Conservation (phyloP, 176 grass and related monocot genomes). For the Dactylis glomerata region DNA sequence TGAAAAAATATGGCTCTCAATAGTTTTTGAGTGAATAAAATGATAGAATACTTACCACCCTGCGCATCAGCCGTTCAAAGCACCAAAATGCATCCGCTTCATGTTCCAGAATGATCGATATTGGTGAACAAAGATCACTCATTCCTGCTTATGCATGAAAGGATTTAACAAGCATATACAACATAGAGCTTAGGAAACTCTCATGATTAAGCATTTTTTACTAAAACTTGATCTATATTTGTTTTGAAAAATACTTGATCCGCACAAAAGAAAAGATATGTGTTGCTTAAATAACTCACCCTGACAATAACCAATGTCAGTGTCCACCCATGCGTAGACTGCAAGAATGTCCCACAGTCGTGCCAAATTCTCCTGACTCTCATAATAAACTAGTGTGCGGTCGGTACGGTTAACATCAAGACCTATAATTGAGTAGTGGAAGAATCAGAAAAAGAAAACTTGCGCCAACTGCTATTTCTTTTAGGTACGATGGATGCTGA, state of each 20-base stretch:
- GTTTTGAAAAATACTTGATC: neutral
- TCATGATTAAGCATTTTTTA: neutral
- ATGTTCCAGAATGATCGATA: constrained; percentile 86
- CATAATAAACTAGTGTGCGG: constrained; percentile 84
- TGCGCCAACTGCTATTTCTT: neutral
- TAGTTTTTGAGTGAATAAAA: constrained; percentile 14
- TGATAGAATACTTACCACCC: constrained; percentile 51
- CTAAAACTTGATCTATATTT: neutral
- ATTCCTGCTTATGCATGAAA: constrained; percentile 65
- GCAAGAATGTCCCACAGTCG: constrained; percentile 91
- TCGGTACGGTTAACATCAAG: constrained; percentile 95
- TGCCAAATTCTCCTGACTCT: constrained; percentile 65
- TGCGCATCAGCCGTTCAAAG: constrained; percentile 97
- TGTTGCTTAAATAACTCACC: constrained; percentile 45
- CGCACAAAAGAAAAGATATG: neutral
- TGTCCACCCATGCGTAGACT: constrained; percentile 94
- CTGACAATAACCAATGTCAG: constrained; percentile 93
- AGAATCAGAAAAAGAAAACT: constrained; percentile 12
- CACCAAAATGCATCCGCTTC: constrained; percentile 99
- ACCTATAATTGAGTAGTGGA: constrained; percentile 45
- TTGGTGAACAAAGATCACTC: constrained; percentile 98
- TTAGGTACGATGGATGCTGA: neutral
- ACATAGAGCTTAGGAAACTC: constrained; percentile 8
- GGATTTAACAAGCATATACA: constrained; percentile 20
- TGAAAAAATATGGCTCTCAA: neutral